These are phyloP conservation scores for Colletotrichum paranaense DNA, from an alignment of 2,329 filamentous ascomycete species.

Conservation along the genomic window DNA sequence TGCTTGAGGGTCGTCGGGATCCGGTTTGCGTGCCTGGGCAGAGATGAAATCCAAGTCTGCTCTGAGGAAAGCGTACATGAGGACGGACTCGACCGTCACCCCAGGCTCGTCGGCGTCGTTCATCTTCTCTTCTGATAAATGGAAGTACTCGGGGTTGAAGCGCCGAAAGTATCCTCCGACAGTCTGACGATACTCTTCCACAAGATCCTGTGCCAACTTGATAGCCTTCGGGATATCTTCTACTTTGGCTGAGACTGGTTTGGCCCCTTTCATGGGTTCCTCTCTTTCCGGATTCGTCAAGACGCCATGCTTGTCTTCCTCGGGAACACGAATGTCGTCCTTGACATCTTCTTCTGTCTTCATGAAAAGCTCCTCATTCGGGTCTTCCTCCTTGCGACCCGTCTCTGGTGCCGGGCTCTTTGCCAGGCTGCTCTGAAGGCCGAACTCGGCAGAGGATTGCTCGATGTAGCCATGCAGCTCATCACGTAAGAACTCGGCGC, in stretches of 20 bases:
- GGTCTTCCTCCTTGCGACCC: slow-evolving; percentile 44
- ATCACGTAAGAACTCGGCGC: slow-evolving; percentile 86
- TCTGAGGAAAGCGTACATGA: slow-evolving; percentile 93
- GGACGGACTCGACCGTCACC: slow-evolving; percentile 78
- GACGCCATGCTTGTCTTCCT: slow-evolving; percentile 43
- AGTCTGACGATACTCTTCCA: slow-evolving; percentile 82
- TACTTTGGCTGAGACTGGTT: slow-evolving; percentile 60
- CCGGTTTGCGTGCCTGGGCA: slow-evolving; percentile 86
- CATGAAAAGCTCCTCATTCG: slow-evolving; percentile 55
- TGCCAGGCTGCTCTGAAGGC: slow-evolving; percentile 79
- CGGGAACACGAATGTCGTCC: slow-evolving; percentile 49
- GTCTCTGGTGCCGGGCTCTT: slow-evolving; percentile 46
- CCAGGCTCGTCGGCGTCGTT: slow-evolving; percentile 44
- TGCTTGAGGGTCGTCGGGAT: slow-evolving; percentile 75
- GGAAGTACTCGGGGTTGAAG: slow-evolving; percentile 85
- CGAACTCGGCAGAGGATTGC: slow-evolving; percentile 80
- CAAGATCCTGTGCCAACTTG: slow-evolving; percentile 76
- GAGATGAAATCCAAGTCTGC: slow-evolving; percentile 95
- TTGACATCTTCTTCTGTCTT: slow-evolving; percentile 61
- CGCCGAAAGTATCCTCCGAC: slow-evolving; percentile 95
- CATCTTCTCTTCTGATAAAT: slow-evolving; percentile 45
- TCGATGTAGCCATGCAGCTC: slow-evolving; percentile 91
- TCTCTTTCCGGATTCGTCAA: slow-evolving; percentile 51
- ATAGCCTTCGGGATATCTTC: slow-evolving; percentile 71
- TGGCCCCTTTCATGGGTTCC: slow-evolving; percentile 49